phyloP scores from a whole-genome alignment of 768 basidiomycete genomes.

The Rhizopogon vinicolor region DNA sequence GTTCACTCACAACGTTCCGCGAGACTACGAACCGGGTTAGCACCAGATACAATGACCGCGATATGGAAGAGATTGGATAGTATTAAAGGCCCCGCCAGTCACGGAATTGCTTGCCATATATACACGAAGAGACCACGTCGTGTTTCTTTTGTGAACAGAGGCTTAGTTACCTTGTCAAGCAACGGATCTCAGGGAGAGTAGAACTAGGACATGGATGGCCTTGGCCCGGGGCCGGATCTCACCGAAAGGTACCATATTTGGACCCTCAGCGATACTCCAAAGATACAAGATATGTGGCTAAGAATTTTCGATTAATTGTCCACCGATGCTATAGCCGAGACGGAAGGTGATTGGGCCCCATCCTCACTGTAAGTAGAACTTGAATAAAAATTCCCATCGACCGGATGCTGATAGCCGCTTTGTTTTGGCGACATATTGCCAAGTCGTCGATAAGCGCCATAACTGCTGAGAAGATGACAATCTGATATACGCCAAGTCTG shows the following conservation, averaged over 20 bases:
- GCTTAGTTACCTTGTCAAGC: background rate
- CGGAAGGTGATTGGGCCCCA: background rate
- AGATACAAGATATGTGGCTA: background rate
- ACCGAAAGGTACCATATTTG: background rate
- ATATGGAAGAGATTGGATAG: constrained; percentile 4
- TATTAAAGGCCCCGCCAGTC: constrained; percentile 10
- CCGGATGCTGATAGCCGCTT: background rate
- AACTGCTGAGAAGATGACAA: background rate
- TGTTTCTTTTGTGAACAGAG: background rate
- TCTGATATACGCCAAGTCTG: background rate
- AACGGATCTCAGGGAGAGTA: constrained; percentile 18
- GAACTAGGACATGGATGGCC: background rate
- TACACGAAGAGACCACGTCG: background rate
- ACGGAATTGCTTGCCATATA: constrained; percentile 9
- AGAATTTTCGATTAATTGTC: constrained; percentile 1
- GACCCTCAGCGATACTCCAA: background rate
- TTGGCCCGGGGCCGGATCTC: background rate
- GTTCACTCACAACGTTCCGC: background rate
- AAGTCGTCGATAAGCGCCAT: background rate
- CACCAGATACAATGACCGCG: constrained; percentile 6
- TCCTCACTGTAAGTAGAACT: background rate
- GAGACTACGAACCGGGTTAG: constrained; percentile 12
- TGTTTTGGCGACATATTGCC: background rate
- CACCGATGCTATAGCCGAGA: background rate
- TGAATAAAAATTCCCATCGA: background rate